Evolutionary conservation across 192 early-diverging fungal genomes (phyloP).

Genomic region (Piromyces finnis): DNA sequence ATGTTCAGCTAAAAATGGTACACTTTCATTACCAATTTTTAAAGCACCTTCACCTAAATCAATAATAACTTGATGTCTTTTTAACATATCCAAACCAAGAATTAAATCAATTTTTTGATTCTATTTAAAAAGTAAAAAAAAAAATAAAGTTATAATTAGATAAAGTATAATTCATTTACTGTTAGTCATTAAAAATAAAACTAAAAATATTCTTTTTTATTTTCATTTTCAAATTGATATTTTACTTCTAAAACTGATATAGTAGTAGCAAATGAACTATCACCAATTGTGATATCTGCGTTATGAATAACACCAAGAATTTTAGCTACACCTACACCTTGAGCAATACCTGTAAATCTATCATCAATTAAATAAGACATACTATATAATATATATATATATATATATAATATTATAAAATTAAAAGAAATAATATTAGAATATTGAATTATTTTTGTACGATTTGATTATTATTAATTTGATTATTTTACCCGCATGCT

Average conservation of each 20-base stretch:
- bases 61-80: conserved; percentile 70
- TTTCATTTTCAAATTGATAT: too few species aligned
- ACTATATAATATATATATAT: conserved; percentile 9
- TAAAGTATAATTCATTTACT: too few species aligned
- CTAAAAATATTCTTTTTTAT: too few species aligned
- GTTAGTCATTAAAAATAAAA: too few species aligned
- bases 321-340: conserved; percentile 90
- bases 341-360: conserved; percentile 73
- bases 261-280: conserved; percentile 61
- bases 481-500: neutral
- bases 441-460: too few species aligned
- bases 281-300: conserved; percentile 66
- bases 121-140: neutral
- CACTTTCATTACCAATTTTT: conserved; percentile 55
- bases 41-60: conserved; percentile 70
- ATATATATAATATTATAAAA: neutral
- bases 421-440: neutral
- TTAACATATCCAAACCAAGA: conserved; percentile 93
- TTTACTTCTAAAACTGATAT: conserved; percentile 80
- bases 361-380: conserved; percentile 69
- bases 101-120: conserved; percentile 56
- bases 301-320: conserved; percentile 89
- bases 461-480: too few species aligned
- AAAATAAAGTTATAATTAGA: too few species aligned
- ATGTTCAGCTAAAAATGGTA: conserved; percentile 83